A percentile compares a stretch with the other conserved stretches of the same genome.
Evolutionary conservation across 2,329 filamentous ascomycete genomes (phyloP).

Genomic region (Myriosclerotinia duriaeana): DNA sequence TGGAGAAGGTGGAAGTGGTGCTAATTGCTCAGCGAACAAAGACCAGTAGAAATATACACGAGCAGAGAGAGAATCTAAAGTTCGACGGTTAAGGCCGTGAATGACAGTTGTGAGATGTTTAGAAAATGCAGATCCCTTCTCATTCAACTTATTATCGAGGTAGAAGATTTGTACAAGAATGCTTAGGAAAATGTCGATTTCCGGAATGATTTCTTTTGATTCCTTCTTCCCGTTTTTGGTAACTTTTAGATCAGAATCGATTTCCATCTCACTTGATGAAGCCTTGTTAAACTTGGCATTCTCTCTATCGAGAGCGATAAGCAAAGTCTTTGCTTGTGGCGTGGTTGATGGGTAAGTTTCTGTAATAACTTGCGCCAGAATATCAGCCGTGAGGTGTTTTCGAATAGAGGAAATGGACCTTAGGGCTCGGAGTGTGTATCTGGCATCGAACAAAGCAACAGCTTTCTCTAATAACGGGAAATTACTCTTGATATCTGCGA

Average conservation of each 20-base stretch:
- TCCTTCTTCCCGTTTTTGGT: conserved; percentile 62
- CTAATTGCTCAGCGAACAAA: conserved; percentile 88
- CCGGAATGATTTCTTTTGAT: conserved; percentile 74
- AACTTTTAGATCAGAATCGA: conserved; percentile 61
- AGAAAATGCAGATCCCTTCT: conserved; percentile 82
- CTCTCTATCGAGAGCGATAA: conserved; percentile 67
- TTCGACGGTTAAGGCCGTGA: conserved; percentile 86
- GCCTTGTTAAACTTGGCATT: conserved; percentile 61
- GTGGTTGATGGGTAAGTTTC: conserved; percentile 70
- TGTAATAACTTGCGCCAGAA: conserved; percentile 76
- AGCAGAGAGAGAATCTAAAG: conserved; percentile 87
- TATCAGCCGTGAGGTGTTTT: conserved; percentile 81
- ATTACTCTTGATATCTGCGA: conserved; percentile 87
- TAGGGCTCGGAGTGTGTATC: conserved; percentile 91
- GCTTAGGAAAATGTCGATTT: conserved; percentile 84
- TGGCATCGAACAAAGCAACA: conserved; percentile 87
- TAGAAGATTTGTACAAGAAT: conserved; percentile 86
- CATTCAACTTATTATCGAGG: conserved; percentile 78
- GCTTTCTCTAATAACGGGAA: conserved; percentile 89
- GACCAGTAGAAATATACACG: conserved; percentile 99
- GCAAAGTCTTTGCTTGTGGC: conserved; percentile 65
- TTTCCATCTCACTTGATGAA: conserved; percentile 66
- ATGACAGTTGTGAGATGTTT: conserved; percentile 79
- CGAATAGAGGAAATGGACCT: conserved; percentile 94
- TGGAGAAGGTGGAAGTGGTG: conserved; percentile 82